phyloP scores from a whole-genome alignment of 202 grass and related monocot species.

The Schoenoplectus triqueter region DNA sequence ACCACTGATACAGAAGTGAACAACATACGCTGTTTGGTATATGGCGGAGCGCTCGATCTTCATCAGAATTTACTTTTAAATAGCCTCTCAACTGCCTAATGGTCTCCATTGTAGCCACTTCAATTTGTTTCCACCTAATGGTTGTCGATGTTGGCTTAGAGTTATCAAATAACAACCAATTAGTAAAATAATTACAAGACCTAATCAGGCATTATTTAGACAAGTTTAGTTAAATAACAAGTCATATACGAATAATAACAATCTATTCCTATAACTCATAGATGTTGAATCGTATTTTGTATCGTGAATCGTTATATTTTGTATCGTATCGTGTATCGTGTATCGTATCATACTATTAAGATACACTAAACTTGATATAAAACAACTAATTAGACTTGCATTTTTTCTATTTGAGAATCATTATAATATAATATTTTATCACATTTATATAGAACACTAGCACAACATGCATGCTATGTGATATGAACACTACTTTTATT shows the following conservation, averaged over 20 bases:
- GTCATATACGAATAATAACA: neutral
- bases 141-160: neutral
- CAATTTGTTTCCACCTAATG: slow-evolving; percentile 3
- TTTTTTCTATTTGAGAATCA: no score
- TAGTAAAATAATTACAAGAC: neutral
- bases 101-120: slow-evolving; percentile 31
- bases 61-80: slow-evolving; percentile 34
- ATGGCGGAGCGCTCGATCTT: slow-evolving; percentile 25
- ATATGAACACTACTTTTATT: no score
- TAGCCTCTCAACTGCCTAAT: slow-evolving; percentile 44
- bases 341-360: no score
- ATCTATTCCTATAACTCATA: no score
- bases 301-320: no score
- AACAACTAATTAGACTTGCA: no score
- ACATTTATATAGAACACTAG: no score
- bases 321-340: no score
- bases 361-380: no score
- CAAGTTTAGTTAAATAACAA: slow-evolving; percentile 7
- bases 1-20: slow-evolving; percentile 15
- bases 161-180: neutral
- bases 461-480: no score
- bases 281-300: no score
- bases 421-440: no score
- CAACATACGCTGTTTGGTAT: slow-evolving; percentile 17
- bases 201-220: slow-evolving; percentile 1